Evolutionary conservation across 176 grass and related monocot species (phyloP).

Genomic region (Saccharum spontaneum): DNA sequence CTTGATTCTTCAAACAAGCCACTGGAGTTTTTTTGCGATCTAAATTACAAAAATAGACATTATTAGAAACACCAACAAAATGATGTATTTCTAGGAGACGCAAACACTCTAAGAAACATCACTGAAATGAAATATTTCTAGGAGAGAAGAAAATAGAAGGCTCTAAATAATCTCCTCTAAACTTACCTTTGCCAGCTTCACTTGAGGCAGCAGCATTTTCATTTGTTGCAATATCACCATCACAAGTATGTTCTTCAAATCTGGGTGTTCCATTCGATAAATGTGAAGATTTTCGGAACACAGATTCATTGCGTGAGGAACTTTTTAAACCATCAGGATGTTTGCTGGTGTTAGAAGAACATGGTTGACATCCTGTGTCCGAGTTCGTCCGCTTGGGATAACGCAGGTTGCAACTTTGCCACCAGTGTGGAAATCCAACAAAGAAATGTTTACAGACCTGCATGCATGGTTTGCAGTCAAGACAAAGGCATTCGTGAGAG

Average conservation of each 20-base stretch:
- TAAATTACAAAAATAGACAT: slow-evolving; percentile 22
- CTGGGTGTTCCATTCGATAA: slow-evolving; percentile 11
- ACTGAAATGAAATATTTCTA: slow-evolving; percentile 23
- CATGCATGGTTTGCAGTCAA: slow-evolving; percentile 26
- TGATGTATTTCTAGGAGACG: neutral
- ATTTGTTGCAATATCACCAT: slow-evolving; percentile 2
- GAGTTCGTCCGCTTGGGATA: neutral
- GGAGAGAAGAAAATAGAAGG: neutral
- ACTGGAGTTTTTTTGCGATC: neutral
- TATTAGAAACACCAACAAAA: slow-evolving; percentile 25
- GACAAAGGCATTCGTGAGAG: neutral
- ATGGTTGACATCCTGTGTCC: neutral
- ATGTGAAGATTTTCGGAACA: neutral
- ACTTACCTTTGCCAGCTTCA: neutral
- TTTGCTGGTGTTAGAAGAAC: neutral
- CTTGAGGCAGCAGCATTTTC: slow-evolving; percentile 5
- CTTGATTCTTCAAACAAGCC: slow-evolving; percentile 2
- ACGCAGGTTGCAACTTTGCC: slow-evolving; percentile 27
- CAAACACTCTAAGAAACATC: neutral
- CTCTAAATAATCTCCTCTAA: neutral
- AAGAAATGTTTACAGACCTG: slow-evolving; percentile 32
- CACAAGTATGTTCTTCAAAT: slow-evolving; percentile 29
- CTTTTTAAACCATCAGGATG: neutral
- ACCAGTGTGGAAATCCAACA: slow-evolving; percentile 33
- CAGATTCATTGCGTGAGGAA: neutral